Conservation (phyloP, 2,329 filamentous ascomycete genomes). For the Beauveria sp. region DNA sequence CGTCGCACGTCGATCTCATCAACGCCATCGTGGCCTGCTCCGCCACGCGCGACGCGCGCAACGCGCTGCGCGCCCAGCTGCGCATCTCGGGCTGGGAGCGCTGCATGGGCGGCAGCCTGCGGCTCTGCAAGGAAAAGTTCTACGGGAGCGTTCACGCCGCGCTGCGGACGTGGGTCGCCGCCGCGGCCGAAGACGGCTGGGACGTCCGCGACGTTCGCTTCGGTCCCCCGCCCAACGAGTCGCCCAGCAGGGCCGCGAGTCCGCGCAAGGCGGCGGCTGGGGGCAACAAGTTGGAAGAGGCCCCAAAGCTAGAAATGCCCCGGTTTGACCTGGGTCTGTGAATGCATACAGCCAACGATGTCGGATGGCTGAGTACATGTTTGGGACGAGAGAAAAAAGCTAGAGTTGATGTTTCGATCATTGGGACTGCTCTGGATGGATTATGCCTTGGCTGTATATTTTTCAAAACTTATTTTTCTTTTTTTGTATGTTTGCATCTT, state of each 20-base stretch:
- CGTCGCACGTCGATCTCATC: constrained; percentile 83
- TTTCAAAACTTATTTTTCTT: constrained; percentile 5
- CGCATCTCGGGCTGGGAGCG: constrained; percentile 85
- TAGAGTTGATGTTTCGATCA: constrained; percentile 4
- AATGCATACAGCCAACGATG: constrained; percentile 17
- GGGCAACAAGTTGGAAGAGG: constrained; percentile 43
- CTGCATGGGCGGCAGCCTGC: constrained; percentile 73
- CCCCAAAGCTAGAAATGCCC: constrained; percentile 56
- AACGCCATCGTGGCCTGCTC: constrained; percentile 85
- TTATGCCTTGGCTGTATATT: neutral
- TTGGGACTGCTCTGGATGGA: neutral
- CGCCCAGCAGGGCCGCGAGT: constrained; percentile 19
- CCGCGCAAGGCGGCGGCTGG: constrained; percentile 26
- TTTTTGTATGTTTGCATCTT: constrained; percentile 3
- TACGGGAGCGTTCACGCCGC: constrained; percentile 88
- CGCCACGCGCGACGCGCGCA: constrained; percentile 62
- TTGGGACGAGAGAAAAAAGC: neutral
- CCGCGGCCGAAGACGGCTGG: constrained; percentile 83
- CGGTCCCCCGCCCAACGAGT: constrained; percentile 45
- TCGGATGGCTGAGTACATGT: neutral
- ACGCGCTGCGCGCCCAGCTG: constrained; percentile 68
- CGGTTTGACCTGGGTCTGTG: constrained; percentile 40
- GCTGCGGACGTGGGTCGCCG: constrained; percentile 82
- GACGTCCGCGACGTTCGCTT: constrained; percentile 72
- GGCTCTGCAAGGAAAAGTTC: constrained; percentile 96